Base-by-base conservation (phyloP, 2,329 filamentous ascomycete genomes). In the Penicillium sclerotigenum region DNA sequence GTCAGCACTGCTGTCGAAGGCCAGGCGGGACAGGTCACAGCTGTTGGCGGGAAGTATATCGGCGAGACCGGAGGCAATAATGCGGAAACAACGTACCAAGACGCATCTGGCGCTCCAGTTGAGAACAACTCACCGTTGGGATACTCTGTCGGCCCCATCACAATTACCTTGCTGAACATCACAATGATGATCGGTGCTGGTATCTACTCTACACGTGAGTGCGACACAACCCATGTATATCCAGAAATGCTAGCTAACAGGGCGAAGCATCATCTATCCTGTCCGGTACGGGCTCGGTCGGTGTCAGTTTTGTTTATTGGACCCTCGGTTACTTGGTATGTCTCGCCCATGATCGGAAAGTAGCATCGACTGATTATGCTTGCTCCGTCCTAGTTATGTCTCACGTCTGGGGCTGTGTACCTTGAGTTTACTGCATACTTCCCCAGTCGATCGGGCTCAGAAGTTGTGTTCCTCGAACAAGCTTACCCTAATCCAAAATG, bases 401-500 rank as follows among this genome's bases (percentile, higher is more conserved):
- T 55, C 31, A 38, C 52, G 4, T 51, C 43, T 13, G 52, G 52
- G 13, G 73, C 77, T 0, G 81, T 86, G 0, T 88, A 87, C 55
- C 80, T 87, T 5, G 86, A 89, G 64, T 81, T 83, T n/a, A 80
- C 84, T 0, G 78, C 82, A 2, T 88, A 85, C 59, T 88, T 88
- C 56, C 85, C 86, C 0, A 87, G 82, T 64, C 81, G 86, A 10
- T 86, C 82, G 2, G 86, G 86, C 0, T 80, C 81, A 0, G 84
- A 88, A 62, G 85, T 86, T 0, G 86, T 86, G 0, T 88, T 87
- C 61, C 77, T 88, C 0, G 86, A 88, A 61, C 86, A 88, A 64
- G 82, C 84, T 0, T 89, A 81, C 58, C 85, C 85, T 2, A 77
- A 83, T 0, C 86, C 86, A 0, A 81, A 77, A 55, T 86, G 83